phyloP scores from a whole-genome alignment of 2,329 filamentous ascomycete species.

The Arthrobotrys megalospora region DNA sequence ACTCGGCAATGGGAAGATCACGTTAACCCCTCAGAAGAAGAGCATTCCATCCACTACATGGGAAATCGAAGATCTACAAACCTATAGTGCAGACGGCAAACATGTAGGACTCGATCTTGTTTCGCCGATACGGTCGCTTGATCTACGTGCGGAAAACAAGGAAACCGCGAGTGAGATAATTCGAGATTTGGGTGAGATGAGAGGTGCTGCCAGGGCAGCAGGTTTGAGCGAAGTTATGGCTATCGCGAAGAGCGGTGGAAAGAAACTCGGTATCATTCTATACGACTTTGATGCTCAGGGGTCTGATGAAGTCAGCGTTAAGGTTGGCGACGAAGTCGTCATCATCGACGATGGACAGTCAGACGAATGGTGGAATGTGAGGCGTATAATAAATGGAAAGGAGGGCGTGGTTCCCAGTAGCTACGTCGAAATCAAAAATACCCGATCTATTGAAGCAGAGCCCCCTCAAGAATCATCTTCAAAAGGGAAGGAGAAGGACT shows the following conservation, averaged over 20 bases:
- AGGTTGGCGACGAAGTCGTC: constrained; percentile 88
- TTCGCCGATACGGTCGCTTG: constrained; percentile 90
- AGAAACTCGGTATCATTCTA: constrained; percentile 78
- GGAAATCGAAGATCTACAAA: constrained; percentile 94
- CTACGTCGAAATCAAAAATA: constrained; percentile 84
- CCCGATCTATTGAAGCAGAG: constrained; percentile 25
- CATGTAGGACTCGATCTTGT: constrained; percentile 97
- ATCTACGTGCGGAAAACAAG: constrained; percentile 97
- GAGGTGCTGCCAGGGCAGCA: constrained; percentile 84
- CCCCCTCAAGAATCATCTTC: constrained; percentile 82
- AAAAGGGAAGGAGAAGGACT: constrained; percentile 79
- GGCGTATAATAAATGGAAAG: constrained; percentile 88
- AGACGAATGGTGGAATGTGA: constrained; percentile 98
- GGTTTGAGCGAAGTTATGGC: constrained; percentile 87
- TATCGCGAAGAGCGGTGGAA: constrained; percentile 78
- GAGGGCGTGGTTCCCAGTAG: constrained; percentile 97
- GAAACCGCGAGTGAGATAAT: constrained; percentile 97
- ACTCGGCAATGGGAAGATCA: constrained; percentile 82
- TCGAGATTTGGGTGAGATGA: constrained; percentile 85
- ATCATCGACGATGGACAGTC: constrained; percentile 91
- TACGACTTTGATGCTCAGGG: constrained; percentile 98
- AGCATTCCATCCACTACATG: constrained; percentile 89
- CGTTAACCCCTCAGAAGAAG: constrained; percentile 88
- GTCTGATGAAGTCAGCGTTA: constrained; percentile 95
- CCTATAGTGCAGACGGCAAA: constrained; percentile 97